Conservation (phyloP, 345 rosid species). For the Sonneratia caseolaris region DNA sequence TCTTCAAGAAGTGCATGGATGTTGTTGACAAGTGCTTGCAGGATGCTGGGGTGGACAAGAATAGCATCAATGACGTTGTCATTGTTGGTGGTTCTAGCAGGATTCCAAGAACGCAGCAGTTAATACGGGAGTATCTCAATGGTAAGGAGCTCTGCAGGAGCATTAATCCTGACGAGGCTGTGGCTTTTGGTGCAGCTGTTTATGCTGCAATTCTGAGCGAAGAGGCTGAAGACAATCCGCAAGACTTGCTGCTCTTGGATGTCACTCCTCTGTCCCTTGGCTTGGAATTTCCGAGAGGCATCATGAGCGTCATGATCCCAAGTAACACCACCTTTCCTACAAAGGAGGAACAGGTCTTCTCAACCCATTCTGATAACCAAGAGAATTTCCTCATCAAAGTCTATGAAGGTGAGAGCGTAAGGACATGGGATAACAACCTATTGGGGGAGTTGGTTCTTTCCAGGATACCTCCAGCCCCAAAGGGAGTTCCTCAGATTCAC, state of each 20-base stretch:
- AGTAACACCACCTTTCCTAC: constrained; percentile 34
- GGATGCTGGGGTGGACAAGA: constrained; percentile 48
- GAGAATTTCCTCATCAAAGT: constrained; percentile 30
- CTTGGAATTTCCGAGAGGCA: constrained; percentile 30
- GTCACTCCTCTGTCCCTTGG: constrained; percentile 28
- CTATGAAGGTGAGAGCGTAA: constrained; percentile 34
- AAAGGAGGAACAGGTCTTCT: constrained; percentile 33
- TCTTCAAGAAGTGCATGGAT: constrained; percentile 47
- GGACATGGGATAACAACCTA: constrained; percentile 26
- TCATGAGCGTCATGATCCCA: constrained; percentile 31
- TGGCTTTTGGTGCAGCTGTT: constrained; percentile 39
- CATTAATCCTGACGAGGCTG: constrained; percentile 40
- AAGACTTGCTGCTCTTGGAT: constrained; percentile 27
- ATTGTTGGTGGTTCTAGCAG: constrained; percentile 54
- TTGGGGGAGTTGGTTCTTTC: constrained; percentile 34
- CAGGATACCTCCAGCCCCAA: constrained; percentile 33
- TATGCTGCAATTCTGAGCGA: constrained; percentile 30
- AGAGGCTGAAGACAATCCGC: constrained; percentile 27
- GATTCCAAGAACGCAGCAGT: constrained; percentile 43
- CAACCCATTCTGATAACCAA: constrained; percentile 29
- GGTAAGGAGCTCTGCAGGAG: constrained; percentile 39
- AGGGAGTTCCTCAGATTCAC: constrained; percentile 35
- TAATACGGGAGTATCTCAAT: constrained; percentile 31
- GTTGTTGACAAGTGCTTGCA: constrained; percentile 42
- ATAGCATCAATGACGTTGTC: constrained; percentile 33